These are phyloP conservation scores for Alternaria hordeiaustralica DNA, from an alignment of 2,329 filamentous ascomycete species.

Conservation along the genomic window DNA sequence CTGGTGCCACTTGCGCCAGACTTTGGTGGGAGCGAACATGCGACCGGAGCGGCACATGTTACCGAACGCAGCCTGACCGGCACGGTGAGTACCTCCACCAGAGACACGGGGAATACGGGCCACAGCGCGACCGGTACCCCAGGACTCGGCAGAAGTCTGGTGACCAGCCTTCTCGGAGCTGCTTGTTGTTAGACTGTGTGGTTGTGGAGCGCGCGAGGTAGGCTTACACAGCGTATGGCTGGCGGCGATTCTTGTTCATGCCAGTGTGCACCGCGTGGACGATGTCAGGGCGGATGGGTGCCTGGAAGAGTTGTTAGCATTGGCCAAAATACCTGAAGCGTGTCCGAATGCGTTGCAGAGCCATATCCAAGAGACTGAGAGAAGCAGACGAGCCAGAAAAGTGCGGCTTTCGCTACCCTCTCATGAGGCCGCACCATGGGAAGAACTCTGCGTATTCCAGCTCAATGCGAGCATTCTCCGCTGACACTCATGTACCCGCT, in stretches of 20 bases:
- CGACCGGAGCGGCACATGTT: slow-evolving; percentile 99
- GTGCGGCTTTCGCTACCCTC: slow-evolving; percentile 5
- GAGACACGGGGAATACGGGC: slow-evolving; percentile 99
- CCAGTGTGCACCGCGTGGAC: slow-evolving; percentile 99
- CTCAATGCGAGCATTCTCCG: not conserved
- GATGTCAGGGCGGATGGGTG: slow-evolving; percentile 98
- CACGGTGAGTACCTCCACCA: slow-evolving; percentile 99
- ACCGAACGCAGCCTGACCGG: slow-evolving; percentile 99
- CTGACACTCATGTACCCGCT: not conserved
- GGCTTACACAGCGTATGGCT: slow-evolving; percentile 92
- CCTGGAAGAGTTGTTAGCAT: slow-evolving; percentile 41
- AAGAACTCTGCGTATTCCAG: slow-evolving; percentile 2
- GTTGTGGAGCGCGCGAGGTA: slow-evolving; percentile 5
- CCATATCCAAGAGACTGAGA: not conserved
- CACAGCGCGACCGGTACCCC: slow-evolving; percentile 98
- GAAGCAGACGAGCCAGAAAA: not conserved
- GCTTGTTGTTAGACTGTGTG: slow-evolving; percentile 22
- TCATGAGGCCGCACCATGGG: not conserved
- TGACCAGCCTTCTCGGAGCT: slow-evolving; percentile 95
- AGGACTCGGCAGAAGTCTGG: slow-evolving; percentile 99
- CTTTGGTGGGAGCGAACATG: slow-evolving; percentile 99
- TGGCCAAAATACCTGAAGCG: not conserved
- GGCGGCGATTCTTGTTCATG: slow-evolving; percentile 99
- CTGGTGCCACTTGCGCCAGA: slow-evolving; percentile 99
- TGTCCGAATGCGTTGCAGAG: not conserved